phyloP scores from a whole-genome alignment of 1,284 basidiomycete genomes.

The Sporisorium iseilematis-ciliati region DNA sequence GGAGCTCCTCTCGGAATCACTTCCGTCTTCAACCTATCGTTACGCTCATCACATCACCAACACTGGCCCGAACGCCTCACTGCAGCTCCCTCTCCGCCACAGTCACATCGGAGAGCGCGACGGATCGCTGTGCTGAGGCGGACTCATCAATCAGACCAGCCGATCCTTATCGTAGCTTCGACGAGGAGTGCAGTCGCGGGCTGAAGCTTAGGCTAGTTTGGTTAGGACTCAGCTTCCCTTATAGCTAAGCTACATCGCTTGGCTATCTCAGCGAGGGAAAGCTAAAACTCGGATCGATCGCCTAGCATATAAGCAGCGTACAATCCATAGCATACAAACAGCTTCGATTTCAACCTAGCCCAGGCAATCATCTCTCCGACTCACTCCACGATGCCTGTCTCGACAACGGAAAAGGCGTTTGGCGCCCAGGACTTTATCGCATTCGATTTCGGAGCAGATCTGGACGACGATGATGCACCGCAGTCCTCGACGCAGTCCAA shows the following conservation, averaged over 20 bases:
- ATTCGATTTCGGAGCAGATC: conserved; percentile 56
- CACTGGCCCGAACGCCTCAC: not conserved
- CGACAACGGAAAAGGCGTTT: conserved; percentile 35
- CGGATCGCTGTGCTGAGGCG: not conserved
- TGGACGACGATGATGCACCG: conserved; percentile 19
- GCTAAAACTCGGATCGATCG: too few relatives aligned
- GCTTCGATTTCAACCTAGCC: not conserved
- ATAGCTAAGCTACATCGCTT: not conserved
- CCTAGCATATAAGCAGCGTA: conserved; percentile 2
- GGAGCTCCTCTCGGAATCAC: not conserved
- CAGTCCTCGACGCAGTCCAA: conserved; percentile 15
- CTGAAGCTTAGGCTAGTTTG: not conserved
- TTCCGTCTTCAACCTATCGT: not conserved
- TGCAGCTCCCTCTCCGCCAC: not conserved
- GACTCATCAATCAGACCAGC: not conserved
- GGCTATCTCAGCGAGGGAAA: not conserved
- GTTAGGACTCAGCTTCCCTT: not conserved
- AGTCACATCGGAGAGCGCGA: not conserved
- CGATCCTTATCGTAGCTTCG: not conserved
- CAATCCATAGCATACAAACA: not conserved
- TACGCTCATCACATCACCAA: conserved; percentile 5
- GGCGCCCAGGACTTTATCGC: conserved; percentile 61
- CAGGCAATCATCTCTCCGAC: not conserved
- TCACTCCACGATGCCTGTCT: conserved; percentile 24
- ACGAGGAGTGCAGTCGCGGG: not conserved